Percentiles rank a stretch among this genome's conserved stretches.
Evolutionary conservation across 306 rosid species (phyloP).

Genomic region (Corylus avellana): DNA sequence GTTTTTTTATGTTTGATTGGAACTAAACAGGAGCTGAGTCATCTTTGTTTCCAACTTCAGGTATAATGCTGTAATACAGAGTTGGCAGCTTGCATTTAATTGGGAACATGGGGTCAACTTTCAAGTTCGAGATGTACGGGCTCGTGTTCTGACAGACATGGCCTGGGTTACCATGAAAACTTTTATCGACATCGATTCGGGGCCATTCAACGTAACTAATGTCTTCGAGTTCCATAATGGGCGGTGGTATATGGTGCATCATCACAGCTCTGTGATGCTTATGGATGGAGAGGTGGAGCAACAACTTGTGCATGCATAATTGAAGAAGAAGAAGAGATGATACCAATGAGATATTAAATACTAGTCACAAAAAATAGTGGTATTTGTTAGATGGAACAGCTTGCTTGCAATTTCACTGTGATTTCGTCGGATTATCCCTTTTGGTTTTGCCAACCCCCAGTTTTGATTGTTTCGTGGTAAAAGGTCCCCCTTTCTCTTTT

Average conservation of each 20-base stretch:
- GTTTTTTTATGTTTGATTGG: not conserved
- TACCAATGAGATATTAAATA: slow-evolving; percentile 45
- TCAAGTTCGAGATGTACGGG: slow-evolving; percentile 86
- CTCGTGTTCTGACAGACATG: slow-evolving; percentile 80
- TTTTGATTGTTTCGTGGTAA: slow-evolving; percentile 48
- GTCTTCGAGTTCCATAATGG: slow-evolving; percentile 78
- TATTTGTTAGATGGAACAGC: slow-evolving; percentile 50
- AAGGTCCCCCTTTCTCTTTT: not conserved
- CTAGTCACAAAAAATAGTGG: slow-evolving; percentile 53
- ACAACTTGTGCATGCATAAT: slow-evolving; percentile 67
- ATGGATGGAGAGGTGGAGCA: slow-evolving; percentile 63
- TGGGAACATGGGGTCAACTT: slow-evolving; percentile 91
- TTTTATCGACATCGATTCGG: slow-evolving; percentile 66
- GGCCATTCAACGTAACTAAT: slow-evolving; percentile 83
- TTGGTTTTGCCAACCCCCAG: slow-evolving; percentile 46
- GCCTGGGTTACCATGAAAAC: slow-evolving; percentile 99
- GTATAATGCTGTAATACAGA: slow-evolving; percentile 72
- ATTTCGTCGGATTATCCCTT: slow-evolving; percentile 51
- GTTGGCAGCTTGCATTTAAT: slow-evolving; percentile 85
- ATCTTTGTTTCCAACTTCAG: slow-evolving; percentile 44
- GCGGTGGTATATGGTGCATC: slow-evolving; percentile 94
- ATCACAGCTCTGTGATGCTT: slow-evolving; percentile 82
- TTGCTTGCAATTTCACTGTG: slow-evolving; percentile 49
- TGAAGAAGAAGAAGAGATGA: slow-evolving; percentile 14
- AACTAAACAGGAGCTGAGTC: slow-evolving; percentile 8